Conservation (phyloP, 805 yeast genomes). For the Candida ulmi region DNA sequence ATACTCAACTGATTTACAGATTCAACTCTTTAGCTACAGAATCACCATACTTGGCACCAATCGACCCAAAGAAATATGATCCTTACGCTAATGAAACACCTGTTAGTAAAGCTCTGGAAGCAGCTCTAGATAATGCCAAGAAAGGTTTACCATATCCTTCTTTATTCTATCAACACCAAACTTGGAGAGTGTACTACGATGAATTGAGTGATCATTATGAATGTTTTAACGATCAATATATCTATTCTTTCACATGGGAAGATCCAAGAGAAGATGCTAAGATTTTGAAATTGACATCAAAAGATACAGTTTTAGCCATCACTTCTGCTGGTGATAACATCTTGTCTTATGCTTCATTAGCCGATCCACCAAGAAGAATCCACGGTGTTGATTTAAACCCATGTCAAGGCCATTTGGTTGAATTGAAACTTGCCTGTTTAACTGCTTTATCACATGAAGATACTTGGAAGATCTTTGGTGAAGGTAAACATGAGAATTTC, state of each 20-base stretch:
- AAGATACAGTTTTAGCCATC: conserved; percentile 74
- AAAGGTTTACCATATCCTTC: conserved; percentile 76
- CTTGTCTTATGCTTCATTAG: conserved; percentile 62
- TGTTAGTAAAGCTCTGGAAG: conserved; percentile 69
- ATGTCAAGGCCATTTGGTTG: conserved; percentile 73
- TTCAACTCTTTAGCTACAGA: conserved; percentile 74
- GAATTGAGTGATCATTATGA: conserved; percentile 61
- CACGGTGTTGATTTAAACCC: conserved; percentile 88
- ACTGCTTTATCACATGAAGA: conserved; percentile 51
- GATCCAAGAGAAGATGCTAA: conserved; percentile 78
- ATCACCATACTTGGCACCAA: conserved; percentile 74
- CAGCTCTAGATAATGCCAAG: conserved; percentile 55
- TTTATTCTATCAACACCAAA: conserved; percentile 68
- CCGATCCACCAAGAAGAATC: conserved; percentile 67
- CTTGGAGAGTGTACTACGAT: conserved; percentile 78
- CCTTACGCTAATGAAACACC: conserved; percentile 25
- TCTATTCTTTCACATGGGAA: conserved; percentile 88
- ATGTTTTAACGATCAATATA: conserved; percentile 74
- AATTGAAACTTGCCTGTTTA: conserved; percentile 70
- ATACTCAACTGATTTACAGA: conserved; percentile 43
- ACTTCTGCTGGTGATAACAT: conserved; percentile 87
- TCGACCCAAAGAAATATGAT: conserved; percentile 19
- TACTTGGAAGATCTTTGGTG: conserved; percentile 73
- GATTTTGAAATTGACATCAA: conserved; percentile 52
- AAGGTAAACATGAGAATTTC: conserved; percentile 57